Base-by-base conservation (phyloP, 192 early-diverging fungal genomes). In the Oehlia diaphana region DNA sequence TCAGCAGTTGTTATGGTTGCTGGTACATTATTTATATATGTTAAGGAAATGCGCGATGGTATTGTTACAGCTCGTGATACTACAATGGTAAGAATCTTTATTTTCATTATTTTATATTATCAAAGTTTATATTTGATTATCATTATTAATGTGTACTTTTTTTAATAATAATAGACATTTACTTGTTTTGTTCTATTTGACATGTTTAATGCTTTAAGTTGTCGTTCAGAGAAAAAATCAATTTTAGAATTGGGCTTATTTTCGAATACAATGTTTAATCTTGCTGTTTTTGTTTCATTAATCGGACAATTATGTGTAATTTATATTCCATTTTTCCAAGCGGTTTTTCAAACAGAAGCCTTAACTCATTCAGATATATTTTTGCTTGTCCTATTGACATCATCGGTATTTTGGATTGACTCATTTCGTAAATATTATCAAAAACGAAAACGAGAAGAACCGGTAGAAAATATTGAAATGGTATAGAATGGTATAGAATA, bases 171-270 rank as follows among this genome's bases (percentile, higher is more conserved):
- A 19, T 88, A 95, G 94, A 97, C 97, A 1, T 99, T 99, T 81
- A 98, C 97, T 6, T 93, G 93, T 42, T 96, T 99, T 88, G 96
- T 99, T 44, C 91, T 97, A 74, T 98, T 96, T 84, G 96, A 97
- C 81, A 94, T 98, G 91, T 98, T 95, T 87, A 99, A 99, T 83
- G 92, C 95, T 12, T 84, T 97, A 62, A 88, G 95, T 13, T 99
- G 97, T 85, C 92, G 97, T 33, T 97, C 96, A 9, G 89, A 88
- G 23, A 90, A 91, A 63, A 92, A 94, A 77, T 96, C 96, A 1
- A 89, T 96, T 58, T 93, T 93, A 77, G 85, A 87, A 19, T 83
- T 96, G 44, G 97, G 97, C 6, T 84, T 96, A 80, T 91, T 93
- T 72, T 91, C 93, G 23, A 99, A 99, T 89, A 88, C 87, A 23